phyloP scores from a whole-genome alignment of 208 protist species.

The Leishmania tropica region DNA sequence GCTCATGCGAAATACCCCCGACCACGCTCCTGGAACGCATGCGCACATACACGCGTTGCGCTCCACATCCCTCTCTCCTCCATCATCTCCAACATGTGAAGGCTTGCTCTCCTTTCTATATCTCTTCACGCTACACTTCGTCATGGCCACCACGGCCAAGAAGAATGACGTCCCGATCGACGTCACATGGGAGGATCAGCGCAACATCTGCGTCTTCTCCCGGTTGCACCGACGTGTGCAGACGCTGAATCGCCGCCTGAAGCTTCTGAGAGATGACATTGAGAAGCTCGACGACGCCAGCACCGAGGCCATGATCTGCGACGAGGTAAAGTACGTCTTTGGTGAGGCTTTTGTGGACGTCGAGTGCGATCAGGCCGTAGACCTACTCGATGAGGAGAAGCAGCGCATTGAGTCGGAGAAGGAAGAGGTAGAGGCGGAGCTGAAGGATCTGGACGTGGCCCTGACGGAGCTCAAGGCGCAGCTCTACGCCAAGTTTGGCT shows the following conservation, averaged over 20 bases:
- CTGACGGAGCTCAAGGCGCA: conserved; percentile 84
- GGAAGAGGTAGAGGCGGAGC: conserved; percentile 52
- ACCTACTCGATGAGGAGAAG: conserved; percentile 72
- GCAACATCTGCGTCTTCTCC: conserved; percentile 84
- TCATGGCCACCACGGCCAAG: conserved; percentile 12
- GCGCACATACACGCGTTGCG: neutral
- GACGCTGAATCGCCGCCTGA: conserved; percentile 49
- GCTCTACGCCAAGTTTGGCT: conserved; percentile 90
- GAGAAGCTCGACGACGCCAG: conserved; percentile 72
- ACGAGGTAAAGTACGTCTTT: conserved; percentile 85
- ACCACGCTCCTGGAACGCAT: no score
- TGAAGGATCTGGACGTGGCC: conserved; percentile 47
- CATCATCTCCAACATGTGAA: neutral
- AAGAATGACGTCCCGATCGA: conserved; percentile 70
- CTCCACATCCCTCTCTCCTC: neutral
- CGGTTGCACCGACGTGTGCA: conserved; percentile 73
- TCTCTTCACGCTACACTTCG: neutral
- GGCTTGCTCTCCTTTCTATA: neutral
- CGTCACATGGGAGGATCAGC: conserved; percentile 91
- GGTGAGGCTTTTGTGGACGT: conserved; percentile 87
- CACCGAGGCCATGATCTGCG: conserved; percentile 62
- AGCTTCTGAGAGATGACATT: conserved; percentile 58
- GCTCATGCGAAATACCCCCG: neutral
- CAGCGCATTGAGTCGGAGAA: conserved; percentile 46
- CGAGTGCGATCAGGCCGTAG: conserved; percentile 57